Evolutionary conservation across 1,139 yeast species (phyloP), one percentile per base, ranked within the genome.

Genomic region (Hansenula sp.): DNA sequence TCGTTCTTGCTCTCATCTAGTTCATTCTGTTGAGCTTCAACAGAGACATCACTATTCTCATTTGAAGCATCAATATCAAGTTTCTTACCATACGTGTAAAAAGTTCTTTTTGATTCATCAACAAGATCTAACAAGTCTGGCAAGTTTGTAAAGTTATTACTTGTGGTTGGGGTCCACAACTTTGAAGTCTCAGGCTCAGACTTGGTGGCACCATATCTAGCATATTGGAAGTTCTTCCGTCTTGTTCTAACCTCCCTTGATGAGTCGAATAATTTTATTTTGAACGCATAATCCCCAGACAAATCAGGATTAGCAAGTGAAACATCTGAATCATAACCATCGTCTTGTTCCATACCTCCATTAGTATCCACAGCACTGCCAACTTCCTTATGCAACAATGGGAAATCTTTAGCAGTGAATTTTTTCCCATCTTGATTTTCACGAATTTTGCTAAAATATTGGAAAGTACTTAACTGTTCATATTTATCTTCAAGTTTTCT

Each of bases 251-350:
- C 20, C 24, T 49, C 52, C 26, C 40, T 48, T 16, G 53, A 45
- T 3, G 61, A 46, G 37, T 64, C 67, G 40, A 66, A 55, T 2
- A 67, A 41, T 48, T 73, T 77, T 12, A 81, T 64, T 7, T 67
- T 64, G 51, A 80, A 82, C 0, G 74, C 79, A 53, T 66, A 66
- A 39, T 73, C 69, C 4, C 73, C 77, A 19, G 73, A 65, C 13
- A 73, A 56, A 37, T 67, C 69, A 1, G 82, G 82, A 42, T 73
- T 69, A 0, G 82, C 81, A 26, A 71, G 52, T 0, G 82, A 75
- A 1, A 75, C 61, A 45, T 70, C 75, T 0, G 79, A 72, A 27
- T 66, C 69, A 44, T 66, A 67, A 2, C 67, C 77, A 17, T 54
- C 60, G 22, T 50, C 53, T 6, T 52, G 48, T 2, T 38, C 37